Base-by-base conservation (phyloP, 1,284 basidiomycete genomes). In the Anthracocystis panici-leucophaei region DNA sequence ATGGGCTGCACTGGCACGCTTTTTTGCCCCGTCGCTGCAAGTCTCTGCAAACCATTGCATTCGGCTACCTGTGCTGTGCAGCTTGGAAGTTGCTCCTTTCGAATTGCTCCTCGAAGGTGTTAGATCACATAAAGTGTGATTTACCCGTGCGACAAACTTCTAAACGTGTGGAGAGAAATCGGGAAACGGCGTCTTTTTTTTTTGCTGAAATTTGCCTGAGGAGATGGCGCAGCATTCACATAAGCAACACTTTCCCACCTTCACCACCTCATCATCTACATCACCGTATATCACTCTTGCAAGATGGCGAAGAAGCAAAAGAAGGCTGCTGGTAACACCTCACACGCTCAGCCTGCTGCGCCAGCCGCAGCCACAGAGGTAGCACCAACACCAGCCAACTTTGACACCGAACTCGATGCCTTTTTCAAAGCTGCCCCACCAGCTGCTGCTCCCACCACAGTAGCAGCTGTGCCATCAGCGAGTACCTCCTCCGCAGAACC, bases 391-490 rank as follows among this genome's bases (percentile, higher is more conserved):
- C 50, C 58, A n/a, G 42, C 48, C 40, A 53, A 50, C 56, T 82
- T 83, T 49, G 82, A 83, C 52, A 27, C 68, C 1, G 82, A 82
- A 57, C 74, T 83, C 35, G 82, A 82, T 41, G 82, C 82, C 20
- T 71, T 83, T 60, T 83, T 83, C 74, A 70, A 69, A 31, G 64
- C 54, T 18, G 64, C 58, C 33, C 62, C 73, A 31, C 61, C 64
- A 35, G 54, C 60, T 21, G 55, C 67, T 8, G 46, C 51, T 21
- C 50, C 61, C 10, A 25, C 38, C 53, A 20, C 35, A 29, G 5
- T 25, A 25, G 20, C 53, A 12, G 29, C 57, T 35, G 35, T 55
- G 5, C n/a, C 49, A n/a, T 23, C 51, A n/a, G 55, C 56, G 14
- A 45, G 18, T 33, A 38, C 27, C 18, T 14, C 58, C 23, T 41